Evolutionary conservation across 2,329 filamentous ascomycete species (phyloP).

Genomic region (Clonostachys rhizophaga): DNA sequence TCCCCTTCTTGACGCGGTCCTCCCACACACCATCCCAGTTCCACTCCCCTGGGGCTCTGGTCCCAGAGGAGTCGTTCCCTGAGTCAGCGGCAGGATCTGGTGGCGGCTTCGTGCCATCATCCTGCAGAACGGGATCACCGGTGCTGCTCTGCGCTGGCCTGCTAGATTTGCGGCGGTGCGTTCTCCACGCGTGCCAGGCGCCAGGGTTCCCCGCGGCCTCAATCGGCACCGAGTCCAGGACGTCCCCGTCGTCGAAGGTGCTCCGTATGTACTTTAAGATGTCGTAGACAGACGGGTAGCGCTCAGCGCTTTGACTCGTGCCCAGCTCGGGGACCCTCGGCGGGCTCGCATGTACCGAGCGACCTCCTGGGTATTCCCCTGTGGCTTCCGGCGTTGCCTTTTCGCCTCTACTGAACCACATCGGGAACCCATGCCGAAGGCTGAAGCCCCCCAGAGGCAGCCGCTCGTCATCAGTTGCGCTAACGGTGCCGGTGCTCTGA

Average conservation of each 20-base stretch:
- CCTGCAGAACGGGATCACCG: neutral
- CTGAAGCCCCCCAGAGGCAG: constrained; percentile 88
- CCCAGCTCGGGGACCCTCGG: neutral
- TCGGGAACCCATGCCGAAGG: constrained; percentile 82
- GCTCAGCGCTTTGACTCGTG: neutral
- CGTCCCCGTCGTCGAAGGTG: constrained; percentile 71
- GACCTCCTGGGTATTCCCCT: too few relatives aligned
- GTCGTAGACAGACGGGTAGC: constrained; percentile 53
- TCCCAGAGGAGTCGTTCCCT: neutral
- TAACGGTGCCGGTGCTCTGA: constrained; percentile 71
- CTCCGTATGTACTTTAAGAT: constrained; percentile 78
- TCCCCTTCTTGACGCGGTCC: constrained; percentile 74
- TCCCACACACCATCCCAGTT: constrained; percentile 99
- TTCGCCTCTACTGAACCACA: constrained; percentile 71
- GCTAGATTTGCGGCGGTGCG: constrained; percentile 47
- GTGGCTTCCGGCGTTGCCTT: constrained; percentile 11
- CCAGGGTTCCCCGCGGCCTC: constrained; percentile 84
- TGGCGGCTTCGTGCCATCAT: neutral
- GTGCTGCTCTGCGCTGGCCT: constrained; percentile 12
- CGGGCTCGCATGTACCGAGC: neutral
- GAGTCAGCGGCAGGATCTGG: neutral
- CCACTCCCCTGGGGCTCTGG: constrained; percentile 68
- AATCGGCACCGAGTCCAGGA: constrained; percentile 75
- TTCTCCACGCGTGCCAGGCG: constrained; percentile 91
- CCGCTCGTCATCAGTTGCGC: constrained; percentile 76